phyloP scores from a whole-genome alignment of 192 early-diverging fungal genomes.

The Backusella circina region DNA sequence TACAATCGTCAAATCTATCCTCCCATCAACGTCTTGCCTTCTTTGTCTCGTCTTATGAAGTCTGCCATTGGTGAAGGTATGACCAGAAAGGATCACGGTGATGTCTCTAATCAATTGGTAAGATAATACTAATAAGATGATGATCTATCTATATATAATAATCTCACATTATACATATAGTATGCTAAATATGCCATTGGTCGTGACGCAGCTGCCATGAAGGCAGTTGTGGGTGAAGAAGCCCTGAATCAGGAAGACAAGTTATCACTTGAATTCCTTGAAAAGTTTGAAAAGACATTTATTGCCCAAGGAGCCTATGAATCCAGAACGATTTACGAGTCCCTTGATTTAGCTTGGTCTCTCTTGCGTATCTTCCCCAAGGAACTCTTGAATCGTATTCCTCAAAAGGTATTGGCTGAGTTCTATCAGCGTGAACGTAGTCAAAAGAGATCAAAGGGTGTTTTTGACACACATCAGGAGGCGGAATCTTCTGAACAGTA shows the following conservation, averaged over 20 bases:
- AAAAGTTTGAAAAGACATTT: conserved; percentile 98
- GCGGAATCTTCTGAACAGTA: not conserved
- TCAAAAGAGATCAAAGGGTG: conserved; percentile 43
- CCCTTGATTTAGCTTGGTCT: conserved; percentile 97
- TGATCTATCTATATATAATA: not conserved
- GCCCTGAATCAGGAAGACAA: conserved; percentile 98
- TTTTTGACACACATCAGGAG: conserved; percentile 36
- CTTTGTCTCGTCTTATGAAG: conserved; percentile 99
- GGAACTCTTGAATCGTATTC: conserved; percentile 99
- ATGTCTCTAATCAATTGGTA: conserved; percentile 97
- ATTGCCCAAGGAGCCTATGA: conserved; percentile 97
- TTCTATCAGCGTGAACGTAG: conserved; percentile 86
- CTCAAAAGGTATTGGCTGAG: conserved; percentile 91
- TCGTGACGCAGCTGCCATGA: conserved; percentile 98
- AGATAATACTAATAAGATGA: not conserved
- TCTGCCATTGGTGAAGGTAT: conserved; percentile 97
- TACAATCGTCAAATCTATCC: conserved; percentile 99
- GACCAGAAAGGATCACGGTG: conserved; percentile 97
- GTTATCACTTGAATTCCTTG: conserved; percentile 94
- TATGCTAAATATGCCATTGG: conserved; percentile 99
- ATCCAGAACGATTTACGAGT: conserved; percentile 94
- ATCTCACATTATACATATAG: conserved; percentile 16
- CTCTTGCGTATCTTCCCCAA: conserved; percentile 99
- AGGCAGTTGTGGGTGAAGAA: conserved; percentile 99
- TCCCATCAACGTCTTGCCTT: conserved; percentile 98